A percentile compares a stretch with the other conserved stretches of the same genome.
Conservation (phyloP, 345 rosid species). For the Euphorbia tirucalli region DNA sequence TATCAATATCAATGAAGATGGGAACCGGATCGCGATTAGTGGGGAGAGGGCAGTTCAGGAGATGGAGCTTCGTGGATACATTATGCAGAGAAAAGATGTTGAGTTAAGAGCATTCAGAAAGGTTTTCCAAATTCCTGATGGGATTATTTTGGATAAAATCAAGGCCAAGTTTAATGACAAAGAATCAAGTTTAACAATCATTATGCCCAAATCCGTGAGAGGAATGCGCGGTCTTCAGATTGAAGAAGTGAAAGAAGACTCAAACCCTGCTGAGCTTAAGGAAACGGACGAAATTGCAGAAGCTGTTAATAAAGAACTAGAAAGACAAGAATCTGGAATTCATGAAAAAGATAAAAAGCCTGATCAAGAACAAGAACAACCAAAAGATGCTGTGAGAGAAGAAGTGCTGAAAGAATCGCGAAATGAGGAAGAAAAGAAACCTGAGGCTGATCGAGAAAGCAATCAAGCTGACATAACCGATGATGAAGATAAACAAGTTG, state of each 20-base stretch:
- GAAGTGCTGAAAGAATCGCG: slow-evolving; percentile 8
- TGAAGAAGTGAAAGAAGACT: slow-evolving; percentile 44
- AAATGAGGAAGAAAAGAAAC: slow-evolving; percentile 11
- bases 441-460: slow-evolving; percentile 7
- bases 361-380: no score
- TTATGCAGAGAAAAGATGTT: slow-evolving; percentile 53
- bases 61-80: slow-evolving; percentile 61
- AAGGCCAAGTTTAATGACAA: slow-evolving; percentile 64
- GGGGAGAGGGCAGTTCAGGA: slow-evolving; percentile 72
- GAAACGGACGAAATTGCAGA: slow-evolving; percentile 21
- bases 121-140: slow-evolving; percentile 58
- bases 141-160: slow-evolving; percentile 52
- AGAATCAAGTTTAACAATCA: slow-evolving; percentile 47
- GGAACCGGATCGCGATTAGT: slow-evolving; percentile 45
- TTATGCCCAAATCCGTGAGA: slow-evolving; percentile 59
- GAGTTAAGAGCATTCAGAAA: slow-evolving; percentile 53
- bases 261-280: not conserved
- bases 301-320: slow-evolving; percentile 16
- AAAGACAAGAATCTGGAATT: no score
- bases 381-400: no score
- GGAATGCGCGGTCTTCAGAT: slow-evolving; percentile 53
- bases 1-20: slow-evolving; percentile 66
- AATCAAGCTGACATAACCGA: not conserved
- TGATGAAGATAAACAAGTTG: not conserved
- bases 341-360: not conserved